These are phyloP conservation scores for Acanthamoeba triangularis DNA, from an alignment of 208 protist genomes.

Conservation along the genomic window DNA sequence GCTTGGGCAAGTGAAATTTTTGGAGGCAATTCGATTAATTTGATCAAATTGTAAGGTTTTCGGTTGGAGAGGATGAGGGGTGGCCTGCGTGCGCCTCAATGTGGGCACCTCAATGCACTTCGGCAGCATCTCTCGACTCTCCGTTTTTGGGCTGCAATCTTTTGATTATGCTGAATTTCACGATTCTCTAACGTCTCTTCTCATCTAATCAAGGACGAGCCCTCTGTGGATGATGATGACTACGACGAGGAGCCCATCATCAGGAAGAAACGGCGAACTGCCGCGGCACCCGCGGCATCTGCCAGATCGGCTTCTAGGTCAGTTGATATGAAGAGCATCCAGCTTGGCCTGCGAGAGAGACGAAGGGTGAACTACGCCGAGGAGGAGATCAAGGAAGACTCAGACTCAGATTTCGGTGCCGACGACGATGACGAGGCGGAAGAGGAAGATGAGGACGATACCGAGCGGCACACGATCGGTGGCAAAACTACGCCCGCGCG, in stretches of 20 bases:
- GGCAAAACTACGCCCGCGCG: neutral
- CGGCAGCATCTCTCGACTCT: neutral
- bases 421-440: neutral
- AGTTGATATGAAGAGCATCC: slow-evolving; percentile 54
- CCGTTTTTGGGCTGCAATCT: neutral
- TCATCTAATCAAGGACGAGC: neutral
- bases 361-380: slow-evolving; percentile 46
- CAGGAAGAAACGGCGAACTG: slow-evolving; percentile 10
- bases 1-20: too few relatives aligned
- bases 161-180: neutral
- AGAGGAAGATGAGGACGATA: neutral
- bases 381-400: slow-evolving; percentile 48
- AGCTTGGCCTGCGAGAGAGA: slow-evolving; percentile 38
- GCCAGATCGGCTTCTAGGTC: neutral
- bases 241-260: slow-evolving; percentile 61
- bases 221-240: slow-evolving; percentile 20
- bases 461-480: neutral
- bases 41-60: too few relatives aligned
- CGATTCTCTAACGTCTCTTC: neutral
- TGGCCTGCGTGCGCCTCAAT: neutral
- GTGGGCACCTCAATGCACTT: neutral
- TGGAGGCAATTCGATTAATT: too few relatives aligned
- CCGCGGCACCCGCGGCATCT: neutral
- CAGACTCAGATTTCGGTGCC: slow-evolving; percentile 44
- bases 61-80: neutral